Percentiles rank a stretch among this genome's conserved stretches.
Evolutionary conservation across 1,139 yeast genomes (phyloP).

Genomic region (Kodamaea sp.): DNA sequence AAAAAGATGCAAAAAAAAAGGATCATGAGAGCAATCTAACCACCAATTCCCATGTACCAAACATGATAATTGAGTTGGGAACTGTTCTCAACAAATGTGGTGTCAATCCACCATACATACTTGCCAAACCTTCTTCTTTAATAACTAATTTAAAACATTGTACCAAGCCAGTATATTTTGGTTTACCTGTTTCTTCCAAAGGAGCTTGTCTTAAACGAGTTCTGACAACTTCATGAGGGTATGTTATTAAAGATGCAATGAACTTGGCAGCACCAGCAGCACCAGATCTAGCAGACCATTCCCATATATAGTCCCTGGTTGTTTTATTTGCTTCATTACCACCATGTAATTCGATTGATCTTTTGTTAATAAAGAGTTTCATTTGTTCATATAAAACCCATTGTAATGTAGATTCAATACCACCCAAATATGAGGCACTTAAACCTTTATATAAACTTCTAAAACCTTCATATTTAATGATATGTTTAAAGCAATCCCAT

Average conservation of each 20-base stretch:
- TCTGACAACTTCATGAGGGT: conserved; percentile 96
- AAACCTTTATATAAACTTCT: conserved; percentile 80
- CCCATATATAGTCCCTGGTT: conserved; percentile 62
- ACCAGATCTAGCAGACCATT: conserved; percentile 96
- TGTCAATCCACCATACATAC: conserved; percentile 97
- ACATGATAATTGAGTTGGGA: conserved; percentile 97
- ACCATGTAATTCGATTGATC: conserved; percentile 49
- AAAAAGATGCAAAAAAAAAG: not conserved
- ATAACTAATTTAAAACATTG: conserved; percentile 81
- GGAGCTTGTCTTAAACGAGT: conserved; percentile 97
- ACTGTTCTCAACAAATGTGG: conserved; percentile 96
- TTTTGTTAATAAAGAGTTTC: conserved; percentile 64
- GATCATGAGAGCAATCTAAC: conserved; percentile 57
- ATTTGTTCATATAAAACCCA: conserved; percentile 97
- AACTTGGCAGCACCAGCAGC: conserved; percentile 97
- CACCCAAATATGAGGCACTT: conserved; percentile 92
- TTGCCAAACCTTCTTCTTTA: conserved; percentile 86
- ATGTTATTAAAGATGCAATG: conserved; percentile 86
- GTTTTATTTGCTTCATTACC: conserved; percentile 44
- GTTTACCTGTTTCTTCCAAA: conserved; percentile 61
- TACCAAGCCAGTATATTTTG: conserved; percentile 83
- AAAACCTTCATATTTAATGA: conserved; percentile 74
- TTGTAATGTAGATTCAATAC: conserved; percentile 88
- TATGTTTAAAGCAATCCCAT: conserved; percentile 74
- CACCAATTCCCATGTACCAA: conserved; percentile 97